These are phyloP conservation scores for Colletotrichum lini DNA, from an alignment of 2,329 filamentous ascomycete genomes.

Conservation along the genomic window DNA sequence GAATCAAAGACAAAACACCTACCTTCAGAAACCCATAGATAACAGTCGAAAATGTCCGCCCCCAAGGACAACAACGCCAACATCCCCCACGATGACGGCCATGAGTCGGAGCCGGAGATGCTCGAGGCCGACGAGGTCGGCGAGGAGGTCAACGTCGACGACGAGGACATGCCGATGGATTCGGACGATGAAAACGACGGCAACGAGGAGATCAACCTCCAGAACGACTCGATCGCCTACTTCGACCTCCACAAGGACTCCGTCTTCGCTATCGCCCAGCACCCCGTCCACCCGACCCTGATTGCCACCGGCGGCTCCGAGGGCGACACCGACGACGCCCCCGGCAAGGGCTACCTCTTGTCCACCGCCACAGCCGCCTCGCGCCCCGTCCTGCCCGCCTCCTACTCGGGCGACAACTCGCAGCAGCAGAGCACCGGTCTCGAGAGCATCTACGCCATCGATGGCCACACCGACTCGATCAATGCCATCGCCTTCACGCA, in stretches of 20 bases:
- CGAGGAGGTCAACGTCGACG: conserved; percentile 76
- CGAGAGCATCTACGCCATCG: conserved; percentile 78
- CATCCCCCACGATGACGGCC: conserved; percentile 30
- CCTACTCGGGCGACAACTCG: conserved; percentile 73
- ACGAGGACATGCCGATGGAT: conserved; percentile 85
- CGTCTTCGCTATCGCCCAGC: conserved; percentile 95
- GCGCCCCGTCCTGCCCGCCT: conserved; percentile 80
- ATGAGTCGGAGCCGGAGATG: conserved; percentile 70
- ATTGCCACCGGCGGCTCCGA: conserved; percentile 88
- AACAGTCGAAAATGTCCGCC: conserved; percentile 30
- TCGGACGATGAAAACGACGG: conserved; percentile 78
- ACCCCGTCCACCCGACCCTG: conserved; percentile 83
- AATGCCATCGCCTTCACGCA: conserved; percentile 89
- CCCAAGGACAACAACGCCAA: conserved; percentile 23
- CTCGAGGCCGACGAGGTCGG: conserved; percentile 83
- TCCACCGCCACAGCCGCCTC: conserved; percentile 77
- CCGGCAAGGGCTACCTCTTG: conserved; percentile 88
- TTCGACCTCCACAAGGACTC: conserved; percentile 93
- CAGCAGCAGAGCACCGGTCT: conserved; percentile 68
- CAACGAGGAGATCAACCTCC: conserved; percentile 79
- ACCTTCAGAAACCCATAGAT: neutral
- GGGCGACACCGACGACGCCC: conserved; percentile 69
- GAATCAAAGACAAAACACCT: neutral
- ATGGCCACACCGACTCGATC: conserved; percentile 94
- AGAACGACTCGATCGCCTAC: conserved; percentile 94